These are phyloP conservation scores for Ampelomyces quisqualis DNA, from an alignment of 2,329 filamentous ascomycete genomes.

Conservation along the genomic window DNA sequence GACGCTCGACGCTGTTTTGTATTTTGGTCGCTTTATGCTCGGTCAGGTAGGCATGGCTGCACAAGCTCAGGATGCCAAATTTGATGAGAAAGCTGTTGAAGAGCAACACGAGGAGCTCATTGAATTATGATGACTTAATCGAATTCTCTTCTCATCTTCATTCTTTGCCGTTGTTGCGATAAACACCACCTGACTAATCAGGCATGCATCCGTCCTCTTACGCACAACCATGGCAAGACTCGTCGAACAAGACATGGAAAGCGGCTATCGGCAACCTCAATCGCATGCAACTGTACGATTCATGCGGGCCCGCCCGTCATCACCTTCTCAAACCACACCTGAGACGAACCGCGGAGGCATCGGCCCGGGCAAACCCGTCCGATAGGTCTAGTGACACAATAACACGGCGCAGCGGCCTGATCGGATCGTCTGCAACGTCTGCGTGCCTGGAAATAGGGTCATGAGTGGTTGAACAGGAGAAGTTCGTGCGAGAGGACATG, in stretches of 20 bases:
- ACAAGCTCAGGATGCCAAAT: conserved; percentile 3
- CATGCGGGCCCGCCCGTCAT: conserved; percentile 1
- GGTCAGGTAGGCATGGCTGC: conserved; percentile 42
- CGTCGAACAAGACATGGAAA: too few species aligned
- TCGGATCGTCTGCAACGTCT: neutral
- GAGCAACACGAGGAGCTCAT: conserved; percentile 5
- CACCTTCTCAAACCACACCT: conserved; percentile 6
- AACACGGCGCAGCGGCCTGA: neutral
- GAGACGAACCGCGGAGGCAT: conserved; percentile 6
- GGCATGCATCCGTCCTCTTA: neutral
- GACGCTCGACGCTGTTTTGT: conserved; percentile 77
- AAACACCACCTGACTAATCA: neutral
- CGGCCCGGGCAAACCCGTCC: conserved; percentile 7
- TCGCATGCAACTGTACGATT: neutral
- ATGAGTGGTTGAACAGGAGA: too few species aligned
- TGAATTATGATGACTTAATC: conserved; percentile 5
- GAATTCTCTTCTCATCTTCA: too few species aligned
- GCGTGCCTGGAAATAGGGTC: neutral
- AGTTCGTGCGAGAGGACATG: too few species aligned
- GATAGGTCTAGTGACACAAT: conserved; percentile 5
- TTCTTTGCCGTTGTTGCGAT: too few species aligned
- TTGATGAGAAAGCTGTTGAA: conserved; percentile 1
- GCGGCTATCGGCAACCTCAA: conserved; percentile 2
- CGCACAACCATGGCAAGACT: neutral
- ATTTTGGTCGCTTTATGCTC: conserved; percentile 77